Evolutionary conservation across 495 filamentous ascomycete genomes (phyloP), one percentile per base, ranked within the genome.

Genomic region (Venustampulla echinocandica): DNA sequence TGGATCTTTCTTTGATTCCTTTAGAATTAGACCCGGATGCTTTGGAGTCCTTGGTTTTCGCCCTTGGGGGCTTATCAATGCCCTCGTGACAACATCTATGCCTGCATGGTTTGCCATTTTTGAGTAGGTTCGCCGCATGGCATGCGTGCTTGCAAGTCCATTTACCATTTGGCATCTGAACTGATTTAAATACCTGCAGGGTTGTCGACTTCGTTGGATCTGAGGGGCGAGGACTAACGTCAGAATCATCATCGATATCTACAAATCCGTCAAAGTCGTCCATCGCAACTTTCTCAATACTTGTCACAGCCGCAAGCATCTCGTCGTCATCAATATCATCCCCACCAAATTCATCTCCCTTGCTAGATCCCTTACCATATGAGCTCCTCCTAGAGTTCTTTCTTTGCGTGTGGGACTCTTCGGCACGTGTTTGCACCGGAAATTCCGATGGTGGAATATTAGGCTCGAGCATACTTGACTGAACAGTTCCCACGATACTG

Each of bases 71-170:
- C 44, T 85, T 93, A 24, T 89, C 82, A 4, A 92, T 56, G 1
- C 90, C 90, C 37, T 94, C 85, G n/a, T 76, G 79, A 60, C 92
- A 98, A 56, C 92, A 98, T 27, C 79, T 63, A 55, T 98, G 92
- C 11, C 55, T 64, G 50, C 69, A 71, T 15, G 42, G 53, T 24
- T 58, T 69, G 15, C 63, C 66, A 7, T 66, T 76, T 62, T 67
- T 78, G n/a, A 74, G 80, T 50, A 82, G 84, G 49, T 85, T 75
- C 27, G 81, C 87, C 59, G 87, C 68, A 9, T 54, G 58, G 47
- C 73, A 98, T 27, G 63, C 69, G 55, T 98, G 90, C 47, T 89
- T 88, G 65, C 90, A 97, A 34, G 74, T 73, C 81, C 84, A 96
- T 55, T 79, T 92, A 0, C 90, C 92, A 62, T 90, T 96, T 0